Evolutionary conservation across 805 yeast species (phyloP), one percentile per base, ranked within the genome.

Genomic region (Hanseniaspora jakobsenii): DNA sequence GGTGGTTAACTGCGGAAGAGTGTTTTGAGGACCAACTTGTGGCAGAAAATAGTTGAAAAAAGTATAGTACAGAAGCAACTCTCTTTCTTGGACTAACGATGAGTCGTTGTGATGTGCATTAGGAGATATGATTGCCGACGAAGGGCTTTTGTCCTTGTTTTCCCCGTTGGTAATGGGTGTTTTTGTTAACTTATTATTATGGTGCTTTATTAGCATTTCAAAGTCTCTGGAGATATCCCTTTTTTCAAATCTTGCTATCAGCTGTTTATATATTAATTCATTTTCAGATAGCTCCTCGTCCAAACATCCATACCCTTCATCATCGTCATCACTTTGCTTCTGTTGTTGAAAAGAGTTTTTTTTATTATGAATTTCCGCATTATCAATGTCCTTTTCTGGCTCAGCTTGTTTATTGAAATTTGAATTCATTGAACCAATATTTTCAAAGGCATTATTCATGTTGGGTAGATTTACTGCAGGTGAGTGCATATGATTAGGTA

Each of bases 21-120:
- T 51, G 12, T 39, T 51, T 31, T 51, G 54, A 2, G 54, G 54
- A 4, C 54, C 54, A 7, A 51, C 47, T 23, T 52, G 51, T 3
- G 54, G 54, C 13, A 51, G 42, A 19, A 51, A 51, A 29, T 51
- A 51, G 16, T 50, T 42, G 26, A 51, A 47, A 36, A 52, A 50
- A 2, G 54, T 49, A 28, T 50, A 51, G 37, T 51, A 51, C 19
- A 51, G 35, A 18, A 51, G 34, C 6, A 51, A 31, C 18, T 51
- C 54, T 16, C 48, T 44, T 12, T 49, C 47, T n/a, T n/a, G n/a
- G n/a, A n/a, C n/a, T n/a, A n/a, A n/a, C n/a, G n/a, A n/a, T n/a
- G n/a, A n/a, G n/a, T n/a, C n/a, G n/a, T n/a, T n/a, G n/a, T n/a
- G n/a, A n/a, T n/a, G n/a, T n/a, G n/a, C n/a, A n/a, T n/a, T n/a